phyloP scores from a whole-genome alignment of 495 filamentous ascomycete species.

The Lichenothelia convexa region DNA sequence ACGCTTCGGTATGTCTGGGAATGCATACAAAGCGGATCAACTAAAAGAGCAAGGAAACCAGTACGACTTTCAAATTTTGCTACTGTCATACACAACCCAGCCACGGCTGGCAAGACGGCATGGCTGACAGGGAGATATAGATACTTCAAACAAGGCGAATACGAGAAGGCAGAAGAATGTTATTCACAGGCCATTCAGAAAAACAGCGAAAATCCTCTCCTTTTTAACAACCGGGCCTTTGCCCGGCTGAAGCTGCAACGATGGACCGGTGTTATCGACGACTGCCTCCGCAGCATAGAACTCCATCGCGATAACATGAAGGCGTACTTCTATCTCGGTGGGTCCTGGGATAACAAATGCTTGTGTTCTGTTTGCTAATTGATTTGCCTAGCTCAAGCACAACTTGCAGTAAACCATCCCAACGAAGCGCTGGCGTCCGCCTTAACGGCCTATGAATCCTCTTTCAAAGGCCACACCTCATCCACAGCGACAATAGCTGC shows the following conservation, averaged over 20 bases:
- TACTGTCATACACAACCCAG: no score
- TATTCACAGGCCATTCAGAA: constrained; percentile 68
- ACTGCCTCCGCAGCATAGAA: constrained; percentile 56
- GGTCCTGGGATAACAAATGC: no score
- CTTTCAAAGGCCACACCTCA: constrained; percentile 27
- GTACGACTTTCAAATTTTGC: no score
- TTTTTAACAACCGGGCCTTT: constrained; percentile 83
- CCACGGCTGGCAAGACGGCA: no score
- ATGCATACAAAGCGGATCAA: constrained; percentile 18
- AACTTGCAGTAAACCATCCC: constrained; percentile 53
- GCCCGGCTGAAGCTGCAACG: constrained; percentile 52
- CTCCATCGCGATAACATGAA: constrained; percentile 54
- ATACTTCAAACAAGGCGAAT: constrained; percentile 42
- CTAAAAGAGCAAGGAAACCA: constrained; percentile 24
- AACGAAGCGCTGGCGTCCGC: constrained; percentile 59
- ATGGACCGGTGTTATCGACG: constrained; percentile 61
- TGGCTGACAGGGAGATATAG: no score
- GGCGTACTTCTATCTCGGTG: constrained; percentile 55
- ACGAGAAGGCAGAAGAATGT: constrained; percentile 48
- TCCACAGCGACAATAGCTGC: constrained; percentile 36
- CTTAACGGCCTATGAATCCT: constrained; percentile 53
- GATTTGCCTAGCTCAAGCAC: constrained; percentile 41
- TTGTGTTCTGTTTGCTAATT: no score
- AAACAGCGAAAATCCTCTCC: constrained; percentile 39
- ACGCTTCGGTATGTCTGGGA: no score